Evolutionary conservation across 2,329 filamentous ascomycete species (phyloP).

Genomic region (Fusarium coffeatum): DNA sequence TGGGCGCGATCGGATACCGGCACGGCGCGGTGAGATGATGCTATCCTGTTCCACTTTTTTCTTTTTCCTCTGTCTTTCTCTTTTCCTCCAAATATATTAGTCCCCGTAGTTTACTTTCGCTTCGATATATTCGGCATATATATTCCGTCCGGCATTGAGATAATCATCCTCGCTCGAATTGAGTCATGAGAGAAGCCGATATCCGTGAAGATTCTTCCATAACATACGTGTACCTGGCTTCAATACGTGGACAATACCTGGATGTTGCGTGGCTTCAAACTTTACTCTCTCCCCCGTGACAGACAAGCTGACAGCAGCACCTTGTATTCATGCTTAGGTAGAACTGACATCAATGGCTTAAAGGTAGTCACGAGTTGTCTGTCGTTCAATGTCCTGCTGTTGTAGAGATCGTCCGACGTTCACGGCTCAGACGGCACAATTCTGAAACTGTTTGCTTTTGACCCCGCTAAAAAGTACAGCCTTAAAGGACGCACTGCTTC

Average conservation of each 20-base stretch:
- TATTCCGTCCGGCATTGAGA: slow-evolving; percentile 10
- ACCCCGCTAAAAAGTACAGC: neutral
- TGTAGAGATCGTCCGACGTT: slow-evolving; percentile 13
- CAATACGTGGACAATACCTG: too few species aligned
- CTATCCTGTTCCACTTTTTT: slow-evolving; percentile 41
- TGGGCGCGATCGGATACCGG: slow-evolving; percentile 48
- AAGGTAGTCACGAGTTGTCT: neutral
- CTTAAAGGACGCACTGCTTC: neutral
- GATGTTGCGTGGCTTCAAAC: neutral
- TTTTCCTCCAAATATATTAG: neutral
- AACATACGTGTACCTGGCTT: too few species aligned
- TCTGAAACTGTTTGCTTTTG: slow-evolving; percentile 12
- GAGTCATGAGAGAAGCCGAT: slow-evolving; percentile 25
- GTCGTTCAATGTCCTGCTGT: neutral
- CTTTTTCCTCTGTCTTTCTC: neutral
- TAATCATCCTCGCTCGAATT: neutral
- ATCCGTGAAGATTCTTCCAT: slow-evolving; percentile 10
- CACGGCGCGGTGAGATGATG: slow-evolving; percentile 48
- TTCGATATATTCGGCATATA: slow-evolving; percentile 21
- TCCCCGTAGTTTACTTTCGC: neutral
- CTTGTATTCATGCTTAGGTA: slow-evolving; percentile 6
- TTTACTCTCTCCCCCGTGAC: neutral
- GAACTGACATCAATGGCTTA: slow-evolving; percentile 7
- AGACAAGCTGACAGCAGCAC: neutral
- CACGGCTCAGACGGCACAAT: slow-evolving; percentile 38